phyloP scores from a whole-genome alignment of 352 stramenopile species.

The Phytophthora agathidicida region DNA sequence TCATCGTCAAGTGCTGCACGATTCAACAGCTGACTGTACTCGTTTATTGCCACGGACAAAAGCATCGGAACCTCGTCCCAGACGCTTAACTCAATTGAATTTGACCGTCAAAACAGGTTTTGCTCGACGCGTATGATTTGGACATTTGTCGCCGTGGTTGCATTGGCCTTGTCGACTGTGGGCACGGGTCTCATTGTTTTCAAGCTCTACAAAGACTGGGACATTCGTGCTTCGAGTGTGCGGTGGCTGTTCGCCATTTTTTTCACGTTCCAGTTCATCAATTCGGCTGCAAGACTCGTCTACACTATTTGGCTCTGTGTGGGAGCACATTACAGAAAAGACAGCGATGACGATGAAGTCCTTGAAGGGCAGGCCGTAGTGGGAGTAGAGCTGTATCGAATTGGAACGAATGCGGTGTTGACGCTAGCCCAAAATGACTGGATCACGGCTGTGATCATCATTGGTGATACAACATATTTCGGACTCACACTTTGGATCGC shows the following conservation, averaged over 20 bases:
- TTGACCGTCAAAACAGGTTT: slow-evolving; percentile 1
- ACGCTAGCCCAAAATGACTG: slow-evolving; percentile 26
- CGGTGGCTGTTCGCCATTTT: slow-evolving; percentile 35
- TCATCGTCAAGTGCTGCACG: not conserved
- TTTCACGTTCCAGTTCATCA: slow-evolving; percentile 36
- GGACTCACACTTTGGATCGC: slow-evolving; percentile 38
- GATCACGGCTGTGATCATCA: slow-evolving; percentile 32
- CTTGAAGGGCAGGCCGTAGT: slow-evolving; percentile 16
- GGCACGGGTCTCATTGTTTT: slow-evolving; percentile 33
- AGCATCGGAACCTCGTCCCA: slow-evolving; percentile 22
- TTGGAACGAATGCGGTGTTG: slow-evolving; percentile 35
- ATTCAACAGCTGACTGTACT: not conserved
- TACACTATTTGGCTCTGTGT: slow-evolving; percentile 37
- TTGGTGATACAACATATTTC: slow-evolving; percentile 40
- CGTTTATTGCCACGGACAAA: slow-evolving; percentile 12
- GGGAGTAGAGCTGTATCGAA: slow-evolving; percentile 32
- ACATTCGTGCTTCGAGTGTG: slow-evolving; percentile 34
- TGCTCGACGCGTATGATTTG: slow-evolving; percentile 33
- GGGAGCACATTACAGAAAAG: not conserved
- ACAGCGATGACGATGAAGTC: not conserved
- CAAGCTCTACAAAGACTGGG: slow-evolving; percentile 41
- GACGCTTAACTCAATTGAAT: slow-evolving; percentile 10
- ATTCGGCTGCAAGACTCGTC: slow-evolving; percentile 7
- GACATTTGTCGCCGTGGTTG: slow-evolving; percentile 22
- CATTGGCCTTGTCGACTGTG: slow-evolving; percentile 30